A percentile compares a stretch with the other conserved stretches of the same genome.
Conservation (phyloP, 257 asterid genomes). For the Salvia miltiorrhiza region DNA sequence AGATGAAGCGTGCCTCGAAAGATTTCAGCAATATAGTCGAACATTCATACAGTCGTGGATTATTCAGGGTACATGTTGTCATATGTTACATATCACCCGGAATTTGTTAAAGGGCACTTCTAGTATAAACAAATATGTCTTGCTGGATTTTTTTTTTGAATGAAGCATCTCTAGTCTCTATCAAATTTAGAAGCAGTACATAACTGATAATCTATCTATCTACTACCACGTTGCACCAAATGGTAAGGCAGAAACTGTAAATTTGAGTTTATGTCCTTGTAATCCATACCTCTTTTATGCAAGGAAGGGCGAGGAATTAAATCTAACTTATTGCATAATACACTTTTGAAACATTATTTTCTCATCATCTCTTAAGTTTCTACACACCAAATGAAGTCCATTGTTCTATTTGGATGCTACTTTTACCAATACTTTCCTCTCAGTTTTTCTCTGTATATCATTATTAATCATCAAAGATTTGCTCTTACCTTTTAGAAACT, state of each 20-base stretch:
- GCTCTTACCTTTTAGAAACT: neutral
- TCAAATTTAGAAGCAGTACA: neutral
- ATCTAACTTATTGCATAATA: neutral
- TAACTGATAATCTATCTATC: neutral
- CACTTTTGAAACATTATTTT: neutral
- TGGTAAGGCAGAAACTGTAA: neutral
- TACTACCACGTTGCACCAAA: neutral
- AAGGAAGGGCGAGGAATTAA: neutral
- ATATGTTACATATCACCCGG: too few relatives aligned
- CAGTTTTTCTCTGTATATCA: too few relatives aligned
- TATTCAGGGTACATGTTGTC: conserved; percentile 84
- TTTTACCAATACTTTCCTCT: too few relatives aligned
- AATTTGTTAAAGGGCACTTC: too few relatives aligned
- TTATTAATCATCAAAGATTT: neutral
- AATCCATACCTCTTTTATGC: neutral
- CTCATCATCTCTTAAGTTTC: neutral
- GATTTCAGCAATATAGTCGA: conserved; percentile 86
- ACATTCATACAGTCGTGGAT: conserved; percentile 95
- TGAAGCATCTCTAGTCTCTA: neutral
- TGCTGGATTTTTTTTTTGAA: neutral
- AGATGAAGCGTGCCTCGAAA: conserved; percentile 87
- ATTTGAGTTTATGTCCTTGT: neutral
- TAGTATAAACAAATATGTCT: neutral
- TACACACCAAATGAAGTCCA: too few relatives aligned
- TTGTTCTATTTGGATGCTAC: too few relatives aligned